Percentiles rank a stretch among this genome's conserved stretches.
phyloP scores from a whole-genome alignment of 306 rosid genomes.

The Glycine latifolia region DNA sequence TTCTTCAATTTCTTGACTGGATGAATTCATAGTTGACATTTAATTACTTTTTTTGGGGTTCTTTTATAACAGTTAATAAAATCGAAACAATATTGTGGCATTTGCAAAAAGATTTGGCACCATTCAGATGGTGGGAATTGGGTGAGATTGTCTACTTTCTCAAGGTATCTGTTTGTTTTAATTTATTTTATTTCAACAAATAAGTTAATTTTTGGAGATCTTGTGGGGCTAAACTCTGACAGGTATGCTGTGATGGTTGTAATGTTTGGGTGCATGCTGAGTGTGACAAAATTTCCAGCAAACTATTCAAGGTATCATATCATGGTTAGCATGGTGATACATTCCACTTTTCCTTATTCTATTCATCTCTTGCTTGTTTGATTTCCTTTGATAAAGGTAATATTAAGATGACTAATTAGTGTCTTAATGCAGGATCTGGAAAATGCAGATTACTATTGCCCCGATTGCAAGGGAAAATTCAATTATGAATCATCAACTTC shows the following conservation, averaged over 20 bases:
- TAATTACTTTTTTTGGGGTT: slow-evolving; percentile 32
- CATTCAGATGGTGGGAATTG: slow-evolving; percentile 91
- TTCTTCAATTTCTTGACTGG: slow-evolving; percentile 31
- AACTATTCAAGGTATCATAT: slow-evolving; percentile 68
- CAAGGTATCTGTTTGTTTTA: slow-evolving; percentile 28
- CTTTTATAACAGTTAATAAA: slow-evolving; percentile 67
- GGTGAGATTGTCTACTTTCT: slow-evolving; percentile 68
- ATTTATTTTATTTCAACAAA: slow-evolving; percentile 18
- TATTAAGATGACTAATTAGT: slow-evolving; percentile 35
- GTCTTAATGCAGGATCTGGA: slow-evolving; percentile 69
- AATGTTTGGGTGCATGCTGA: slow-evolving; percentile 98
- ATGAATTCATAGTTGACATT: slow-evolving; percentile 33
- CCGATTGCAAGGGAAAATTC: slow-evolving; percentile 75
- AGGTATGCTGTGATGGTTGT: slow-evolving; percentile 97
- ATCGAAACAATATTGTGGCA: slow-evolving; percentile 91
- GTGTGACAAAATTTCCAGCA: slow-evolving; percentile 76
- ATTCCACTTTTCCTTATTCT: slow-evolving; percentile 29
- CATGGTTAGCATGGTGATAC: slow-evolving; percentile 16
- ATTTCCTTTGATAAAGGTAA: slow-evolving; percentile 38
- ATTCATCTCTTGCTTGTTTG: slow-evolving; percentile 33
- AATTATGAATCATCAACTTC: slow-evolving; percentile 51
- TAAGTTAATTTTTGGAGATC: slow-evolving; percentile 40
- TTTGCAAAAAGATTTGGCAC: slow-evolving; percentile 94
- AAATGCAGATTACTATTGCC: slow-evolving; percentile 77
- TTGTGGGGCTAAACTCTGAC: slow-evolving; percentile 46